Evolutionary conservation across 257 asterid species (phyloP).

Genomic region (Nicotiana knightiana): DNA sequence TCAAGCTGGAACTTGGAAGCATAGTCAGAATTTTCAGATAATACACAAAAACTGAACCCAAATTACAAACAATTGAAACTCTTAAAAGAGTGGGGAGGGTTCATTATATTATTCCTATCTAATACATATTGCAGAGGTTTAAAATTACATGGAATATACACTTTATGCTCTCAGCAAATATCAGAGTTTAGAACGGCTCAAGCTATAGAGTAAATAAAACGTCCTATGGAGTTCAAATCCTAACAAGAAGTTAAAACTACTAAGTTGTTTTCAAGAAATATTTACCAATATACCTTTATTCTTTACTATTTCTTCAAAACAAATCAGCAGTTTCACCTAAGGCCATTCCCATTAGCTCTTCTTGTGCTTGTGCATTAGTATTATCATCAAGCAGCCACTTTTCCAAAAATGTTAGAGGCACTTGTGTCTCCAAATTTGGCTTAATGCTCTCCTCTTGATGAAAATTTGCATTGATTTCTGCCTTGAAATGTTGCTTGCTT

Average conservation of each 20-base stretch:
- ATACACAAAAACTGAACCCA: not conserved
- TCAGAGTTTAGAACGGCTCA: not conserved
- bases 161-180: constrained; percentile 3
- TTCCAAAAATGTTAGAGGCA: constrained; percentile 68
- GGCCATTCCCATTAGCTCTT: constrained; percentile 46
- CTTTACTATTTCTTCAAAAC: constrained; percentile 41
- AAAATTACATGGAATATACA: constrained; percentile 4
- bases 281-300: not conserved
- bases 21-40: not conserved
- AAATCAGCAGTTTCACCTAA: constrained; percentile 62
- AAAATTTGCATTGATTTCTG: not conserved
- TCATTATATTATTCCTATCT: constrained; percentile 6
- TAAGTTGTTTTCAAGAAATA: constrained; percentile 8
- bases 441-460: constrained; percentile 1
- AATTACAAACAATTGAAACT: not conserved
- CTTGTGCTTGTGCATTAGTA: constrained; percentile 49
- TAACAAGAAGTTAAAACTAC: not conserved
- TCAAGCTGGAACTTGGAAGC: not conserved
- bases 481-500: constrained; percentile 15
- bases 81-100: not conserved
- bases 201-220: constrained; percentile 1
- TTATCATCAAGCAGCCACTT: constrained; percentile 82
- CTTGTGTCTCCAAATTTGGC: constrained; percentile 21
- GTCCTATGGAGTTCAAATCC: not conserved
- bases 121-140: not conserved